These are phyloP conservation scores for Monilinia laxa DNA, from an alignment of 2,329 filamentous ascomycete species.

Conservation along the genomic window DNA sequence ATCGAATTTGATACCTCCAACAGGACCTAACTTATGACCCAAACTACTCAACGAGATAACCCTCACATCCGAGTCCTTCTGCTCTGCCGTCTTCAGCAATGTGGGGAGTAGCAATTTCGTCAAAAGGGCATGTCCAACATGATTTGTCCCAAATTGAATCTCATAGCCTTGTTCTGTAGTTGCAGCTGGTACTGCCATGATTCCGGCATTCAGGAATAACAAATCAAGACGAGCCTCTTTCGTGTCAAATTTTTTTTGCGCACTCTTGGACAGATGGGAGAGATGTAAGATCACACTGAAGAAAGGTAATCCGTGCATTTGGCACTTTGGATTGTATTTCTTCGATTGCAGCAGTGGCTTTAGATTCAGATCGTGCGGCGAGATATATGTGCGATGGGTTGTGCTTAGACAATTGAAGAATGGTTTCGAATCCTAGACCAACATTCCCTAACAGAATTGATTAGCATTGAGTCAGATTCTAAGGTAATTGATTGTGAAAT, in stretches of 20 bases:
- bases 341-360: conserved; percentile 42
- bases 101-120: conserved; percentile 42
- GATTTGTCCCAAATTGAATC: conserved; percentile 50
- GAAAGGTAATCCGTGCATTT: conserved; percentile 20
- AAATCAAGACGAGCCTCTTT: conserved; percentile 46
- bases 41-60: conserved; percentile 20
- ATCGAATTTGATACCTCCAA: conserved; percentile 38
- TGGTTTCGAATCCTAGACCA: conserved; percentile 49
- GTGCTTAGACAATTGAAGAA: conserved; percentile 45
- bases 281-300: conserved; percentile 45
- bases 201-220: conserved; percentile 48
- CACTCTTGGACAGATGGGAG: conserved; percentile 47
- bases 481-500: neutral
- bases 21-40: conserved; percentile 10
- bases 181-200: conserved; percentile 44
- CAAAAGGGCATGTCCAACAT: conserved; percentile 49
- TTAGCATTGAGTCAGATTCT: neutral
- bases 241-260: conserved; percentile 42
- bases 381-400: conserved; percentile 44
- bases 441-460: conserved; percentile 31
- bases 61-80: conserved; percentile 29
- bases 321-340: conserved; percentile 40
- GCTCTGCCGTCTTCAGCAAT: conserved; percentile 35
- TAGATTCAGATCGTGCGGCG: conserved; percentile 42
- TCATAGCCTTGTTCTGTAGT: conserved; percentile 50